Evolutionary conservation across 2,329 filamentous ascomycete genomes (phyloP).

Genomic region (Colletotrichum shisoi): DNA sequence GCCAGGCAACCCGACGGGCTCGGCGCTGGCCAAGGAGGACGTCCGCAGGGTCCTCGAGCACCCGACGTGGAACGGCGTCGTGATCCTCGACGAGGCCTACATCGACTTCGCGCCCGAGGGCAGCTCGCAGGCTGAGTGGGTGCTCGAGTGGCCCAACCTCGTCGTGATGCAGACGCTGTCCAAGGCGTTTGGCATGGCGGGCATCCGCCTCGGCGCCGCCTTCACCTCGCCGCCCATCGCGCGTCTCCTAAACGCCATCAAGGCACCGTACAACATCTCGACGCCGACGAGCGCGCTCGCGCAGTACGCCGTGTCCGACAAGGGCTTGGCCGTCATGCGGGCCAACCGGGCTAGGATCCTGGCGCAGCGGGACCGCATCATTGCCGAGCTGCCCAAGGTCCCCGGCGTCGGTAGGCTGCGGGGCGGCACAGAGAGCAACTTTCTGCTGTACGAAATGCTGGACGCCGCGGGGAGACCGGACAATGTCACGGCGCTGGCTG

Average conservation of each 20-base stretch:
- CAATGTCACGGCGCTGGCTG: slow-evolving; percentile 77
- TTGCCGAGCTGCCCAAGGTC: slow-evolving; percentile 76
- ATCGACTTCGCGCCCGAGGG: slow-evolving; percentile 84
- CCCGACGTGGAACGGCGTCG: slow-evolving; percentile 92
- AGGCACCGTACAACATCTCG: slow-evolving; percentile 95
- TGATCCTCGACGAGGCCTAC: slow-evolving; percentile 95
- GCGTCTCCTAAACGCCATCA: slow-evolving; percentile 83
- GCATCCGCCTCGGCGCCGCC: slow-evolving; percentile 86
- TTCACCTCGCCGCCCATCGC: slow-evolving; percentile 82
- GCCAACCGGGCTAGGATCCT: slow-evolving; percentile 74
- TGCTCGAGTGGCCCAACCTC: slow-evolving; percentile 89
- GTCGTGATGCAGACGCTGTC: slow-evolving; percentile 99
- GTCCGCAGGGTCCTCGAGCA: slow-evolving; percentile 79
- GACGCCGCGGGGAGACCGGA: slow-evolving; percentile 76
- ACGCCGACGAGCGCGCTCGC: slow-evolving; percentile 87
- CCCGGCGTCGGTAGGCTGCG: slow-evolving; percentile 80
- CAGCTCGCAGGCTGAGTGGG: slow-evolving; percentile 88
- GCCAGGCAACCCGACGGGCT: slow-evolving; percentile 91
- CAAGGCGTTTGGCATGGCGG: slow-evolving; percentile 95
- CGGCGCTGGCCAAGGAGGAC: slow-evolving; percentile 77
- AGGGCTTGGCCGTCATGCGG: slow-evolving; percentile 77
- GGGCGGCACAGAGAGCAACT: slow-evolving; percentile 85
- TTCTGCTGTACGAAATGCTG: slow-evolving; percentile 88
- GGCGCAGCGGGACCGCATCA: slow-evolving; percentile 76
- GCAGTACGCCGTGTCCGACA: slow-evolving; percentile 70